These are phyloP conservation scores for Paramecium octaurelia DNA, from an alignment of 73 alveolate species.

Conservation along the genomic window DNA sequence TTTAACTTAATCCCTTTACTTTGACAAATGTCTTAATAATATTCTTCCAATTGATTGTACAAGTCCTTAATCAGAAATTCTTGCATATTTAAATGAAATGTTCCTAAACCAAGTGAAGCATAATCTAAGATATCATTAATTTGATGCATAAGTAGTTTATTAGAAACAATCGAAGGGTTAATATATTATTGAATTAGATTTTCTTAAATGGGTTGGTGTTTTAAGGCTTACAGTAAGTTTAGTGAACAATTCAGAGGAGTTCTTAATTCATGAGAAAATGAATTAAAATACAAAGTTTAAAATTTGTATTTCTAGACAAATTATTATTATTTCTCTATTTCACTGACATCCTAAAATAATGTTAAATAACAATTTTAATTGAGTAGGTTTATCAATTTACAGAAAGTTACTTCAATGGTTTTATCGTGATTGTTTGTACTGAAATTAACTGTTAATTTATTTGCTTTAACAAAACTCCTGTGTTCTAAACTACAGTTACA, in stretches of 20 bases:
- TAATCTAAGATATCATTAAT: constrained; percentile 61
- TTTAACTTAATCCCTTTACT: background rate
- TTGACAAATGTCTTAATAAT: constrained; percentile 3
- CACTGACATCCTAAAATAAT: background rate
- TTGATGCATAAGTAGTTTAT: constrained; percentile 37
- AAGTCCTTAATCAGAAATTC: background rate
- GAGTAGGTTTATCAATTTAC: background rate
- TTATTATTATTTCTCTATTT: background rate
- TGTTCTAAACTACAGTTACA: background rate
- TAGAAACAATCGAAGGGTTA: constrained; percentile 20
- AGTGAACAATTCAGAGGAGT: constrained; percentile 62
- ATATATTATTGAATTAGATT: background rate
- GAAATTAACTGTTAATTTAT: background rate
- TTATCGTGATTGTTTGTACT: background rate
- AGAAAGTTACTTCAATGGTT: background rate
- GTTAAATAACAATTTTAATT: background rate
- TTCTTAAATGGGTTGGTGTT: background rate
- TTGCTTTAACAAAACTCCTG: background rate
- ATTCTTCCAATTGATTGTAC: background rate
- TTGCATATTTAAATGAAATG: constrained; percentile 12
- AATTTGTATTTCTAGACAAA: constrained; percentile 20
- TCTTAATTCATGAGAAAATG: constrained; percentile 60
- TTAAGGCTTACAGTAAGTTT: constrained; percentile 16
- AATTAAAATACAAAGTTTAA: constrained; percentile 43
- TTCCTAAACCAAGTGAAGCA: constrained; percentile 47